Evolutionary conservation across 768 basidiomycete species (phyloP), one percentile per base, ranked within the genome.

Genomic region (Lactifluus rugatus): DNA sequence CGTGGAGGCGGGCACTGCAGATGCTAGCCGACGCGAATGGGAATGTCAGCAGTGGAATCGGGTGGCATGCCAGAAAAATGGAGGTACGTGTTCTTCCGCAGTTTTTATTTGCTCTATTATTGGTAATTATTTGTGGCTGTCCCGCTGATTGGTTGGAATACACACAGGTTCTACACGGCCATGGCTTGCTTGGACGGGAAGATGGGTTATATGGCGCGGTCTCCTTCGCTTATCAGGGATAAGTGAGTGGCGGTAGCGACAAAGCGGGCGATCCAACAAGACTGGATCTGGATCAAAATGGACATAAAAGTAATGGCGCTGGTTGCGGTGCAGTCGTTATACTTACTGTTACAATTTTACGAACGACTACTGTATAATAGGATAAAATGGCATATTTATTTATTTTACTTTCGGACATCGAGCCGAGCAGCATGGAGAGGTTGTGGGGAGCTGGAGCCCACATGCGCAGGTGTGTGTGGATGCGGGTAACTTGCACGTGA

Each of bases 41-140:
- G 9, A 89, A 90, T 66, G 91, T 95, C n/a, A 87, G 79, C 68
- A 90, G 87, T 66, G 88, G 87, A 3, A 81, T 95, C 5, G 95
- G 95, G 0, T 98, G 94, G 93, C 93, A 96, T 72, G 84, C 89
- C 21, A 75, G 94, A 57, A 99, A 99, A 74, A 89, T 91, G 65
- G 56, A 85, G 73, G n/a, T 39, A n/a, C 25, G 60, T 48, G 32
- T 17, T 61, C 6, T 44, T 48, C 49, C 19, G 17, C 58, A 34
- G 19, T 54, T n/a, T 7, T 19, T 21, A 3, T 21, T 42, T 39
- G 26, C 44, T 23, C 26, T 23, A 26, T 25, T 13, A 17, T 31
- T 34, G n/a, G n/a, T n/a, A n/a, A n/a, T n/a, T n/a, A n/a, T n/a
- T n/a, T n/a, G n/a, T n/a, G 17, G 13, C 34, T 13, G 34, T 13